These are phyloP conservation scores for Flueggea neowawraea DNA, from an alignment of 441 rosid genomes.

Conservation along the genomic window DNA sequence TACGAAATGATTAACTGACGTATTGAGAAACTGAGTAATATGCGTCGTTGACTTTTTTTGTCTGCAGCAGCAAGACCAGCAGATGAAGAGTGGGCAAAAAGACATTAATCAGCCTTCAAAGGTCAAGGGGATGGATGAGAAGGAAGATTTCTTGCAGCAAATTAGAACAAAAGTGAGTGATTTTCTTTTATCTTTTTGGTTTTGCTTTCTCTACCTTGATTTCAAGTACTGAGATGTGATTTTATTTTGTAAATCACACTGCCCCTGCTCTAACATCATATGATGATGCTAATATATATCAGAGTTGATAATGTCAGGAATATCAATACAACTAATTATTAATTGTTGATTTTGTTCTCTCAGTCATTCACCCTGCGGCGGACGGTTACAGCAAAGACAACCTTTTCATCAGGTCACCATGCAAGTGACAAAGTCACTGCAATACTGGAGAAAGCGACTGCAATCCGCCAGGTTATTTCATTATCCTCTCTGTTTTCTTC, in stretches of 20 bases:
- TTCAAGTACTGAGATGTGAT: no score
- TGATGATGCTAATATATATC: no score
- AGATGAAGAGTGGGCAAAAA: slow-evolving; percentile 33
- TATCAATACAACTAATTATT: no score
- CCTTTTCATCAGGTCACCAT: slow-evolving; percentile 29
- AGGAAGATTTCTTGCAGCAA: slow-evolving; percentile 79
- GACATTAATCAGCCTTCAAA: slow-evolving; percentile 38
- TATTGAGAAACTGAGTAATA: slow-evolving; percentile 6
- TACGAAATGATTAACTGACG: neutral
- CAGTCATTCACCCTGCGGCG: slow-evolving; percentile 79
- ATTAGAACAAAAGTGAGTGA: slow-evolving; percentile 69
- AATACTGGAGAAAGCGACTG: slow-evolving; percentile 86
- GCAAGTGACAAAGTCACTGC: slow-evolving; percentile 65
- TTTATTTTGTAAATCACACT: no score
- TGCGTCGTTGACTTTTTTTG: slow-evolving; percentile 13
- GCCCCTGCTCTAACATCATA: no score
- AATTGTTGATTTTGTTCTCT: slow-evolving; percentile 6
- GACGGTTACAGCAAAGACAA: slow-evolving; percentile 38
- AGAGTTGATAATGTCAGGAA: no score
- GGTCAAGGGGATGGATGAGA: slow-evolving; percentile 44
- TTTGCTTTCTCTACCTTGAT: slow-evolving; percentile 8
- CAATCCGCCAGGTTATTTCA: slow-evolving; percentile 78
- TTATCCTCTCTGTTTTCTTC: slow-evolving; percentile 1
- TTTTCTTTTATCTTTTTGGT: slow-evolving; percentile 10
- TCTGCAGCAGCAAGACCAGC: slow-evolving; percentile 36